Conservation (phyloP, 495 filamentous ascomycete genomes). For the Aeminium ludgeri region DNA sequence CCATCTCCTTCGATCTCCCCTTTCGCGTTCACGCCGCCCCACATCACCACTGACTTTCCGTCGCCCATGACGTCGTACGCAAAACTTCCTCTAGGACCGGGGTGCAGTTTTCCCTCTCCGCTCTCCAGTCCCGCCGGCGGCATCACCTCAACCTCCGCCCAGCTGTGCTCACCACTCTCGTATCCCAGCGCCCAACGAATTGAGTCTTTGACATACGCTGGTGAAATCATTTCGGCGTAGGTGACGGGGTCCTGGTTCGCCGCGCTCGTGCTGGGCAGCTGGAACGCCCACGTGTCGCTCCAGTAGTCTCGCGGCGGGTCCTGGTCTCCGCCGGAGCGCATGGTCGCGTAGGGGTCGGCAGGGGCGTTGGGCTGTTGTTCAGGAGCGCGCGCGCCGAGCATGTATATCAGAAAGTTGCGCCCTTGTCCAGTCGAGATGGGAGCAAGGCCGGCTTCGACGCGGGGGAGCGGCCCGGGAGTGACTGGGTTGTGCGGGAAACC, state of each 20-base stretch:
- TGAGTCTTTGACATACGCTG: slow-evolving; percentile 35
- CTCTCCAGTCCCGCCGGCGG: slow-evolving; percentile 19
- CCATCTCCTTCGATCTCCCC: slow-evolving; percentile 35
- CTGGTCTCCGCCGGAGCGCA: neutral
- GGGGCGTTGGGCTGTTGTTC: neutral
- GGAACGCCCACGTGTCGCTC: slow-evolving; percentile 36
- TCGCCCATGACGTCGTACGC: slow-evolving; percentile 28
- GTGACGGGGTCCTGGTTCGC: slow-evolving; percentile 23
- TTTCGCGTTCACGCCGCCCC: slow-evolving; percentile 35
- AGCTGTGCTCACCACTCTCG: slow-evolving; percentile 27
- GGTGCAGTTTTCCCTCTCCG: slow-evolving; percentile 33
- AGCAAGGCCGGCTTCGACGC: slow-evolving; percentile 29
- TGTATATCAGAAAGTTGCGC: slow-evolving; percentile 35
- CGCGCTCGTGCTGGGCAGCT: slow-evolving; percentile 26
- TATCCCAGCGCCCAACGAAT: slow-evolving; percentile 28
- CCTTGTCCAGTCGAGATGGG: slow-evolving; percentile 35
- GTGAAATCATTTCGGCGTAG: slow-evolving; percentile 20
- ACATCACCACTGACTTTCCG: slow-evolving; percentile 31
- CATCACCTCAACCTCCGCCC: slow-evolving; percentile 33
- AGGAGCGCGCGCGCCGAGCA: slow-evolving; percentile 27
- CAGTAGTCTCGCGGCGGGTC: slow-evolving; percentile 10
- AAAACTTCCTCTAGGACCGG: slow-evolving; percentile 33
- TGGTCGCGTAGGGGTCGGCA: neutral
- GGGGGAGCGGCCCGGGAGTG: slow-evolving; percentile 29
- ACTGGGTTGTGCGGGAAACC: slow-evolving; percentile 32